Base-by-base conservation (phyloP, 2,329 filamentous ascomycete genomes). In the Chrysoporthe deuterocubensis region DNA sequence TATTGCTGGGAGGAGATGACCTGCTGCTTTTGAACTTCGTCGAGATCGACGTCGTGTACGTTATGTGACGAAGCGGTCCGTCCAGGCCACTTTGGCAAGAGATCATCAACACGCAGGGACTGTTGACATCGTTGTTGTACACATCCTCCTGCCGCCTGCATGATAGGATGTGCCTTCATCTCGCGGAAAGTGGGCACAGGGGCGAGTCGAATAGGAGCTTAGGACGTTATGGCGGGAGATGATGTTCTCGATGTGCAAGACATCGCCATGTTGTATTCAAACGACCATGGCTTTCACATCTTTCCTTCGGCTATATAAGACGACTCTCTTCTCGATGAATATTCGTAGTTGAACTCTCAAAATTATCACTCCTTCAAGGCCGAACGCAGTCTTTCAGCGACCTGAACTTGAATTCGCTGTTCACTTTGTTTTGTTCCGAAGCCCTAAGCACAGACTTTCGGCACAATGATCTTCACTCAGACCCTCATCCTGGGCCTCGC, bases 381-480 rank as follows among this genome's bases (percentile, higher is more conserved):
- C 52, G 37, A 40, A n/a, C 26, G 34, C 54, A 60, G 40, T 60
- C 57, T 60, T 21, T 18, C n/a, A 42, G 4, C 50, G 50, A 21
- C 50, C 3, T 6, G 26, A 32, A 52, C 21, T 5, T 34, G 11
- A 34, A 32, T 54, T 34, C 50, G 50, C 6, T 54, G 21, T 54
- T 34, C 16, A 32, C 21, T 6, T 16, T n/a, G 4, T 26, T 32
- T 54, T 32, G 9, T 32, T 6, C 13, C 6, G 32, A 54, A 48
- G 26, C 13, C 48, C 18, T 8, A 7, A n/a, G n/a, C 11, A 26
- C 3, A 34, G 32, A 54, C 37, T 40, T 7, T 40, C 37, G 50
- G 21, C 50, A 54, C 6, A 5, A 68, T 68, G 67, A 61, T 68
- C 48, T 62, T 65, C 43, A 68, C 43, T 40, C 56, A 65, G 43